These are phyloP conservation scores for Protea cynaroides DNA, from an alignment of 164 flowering plant species.

Conservation along the genomic window DNA sequence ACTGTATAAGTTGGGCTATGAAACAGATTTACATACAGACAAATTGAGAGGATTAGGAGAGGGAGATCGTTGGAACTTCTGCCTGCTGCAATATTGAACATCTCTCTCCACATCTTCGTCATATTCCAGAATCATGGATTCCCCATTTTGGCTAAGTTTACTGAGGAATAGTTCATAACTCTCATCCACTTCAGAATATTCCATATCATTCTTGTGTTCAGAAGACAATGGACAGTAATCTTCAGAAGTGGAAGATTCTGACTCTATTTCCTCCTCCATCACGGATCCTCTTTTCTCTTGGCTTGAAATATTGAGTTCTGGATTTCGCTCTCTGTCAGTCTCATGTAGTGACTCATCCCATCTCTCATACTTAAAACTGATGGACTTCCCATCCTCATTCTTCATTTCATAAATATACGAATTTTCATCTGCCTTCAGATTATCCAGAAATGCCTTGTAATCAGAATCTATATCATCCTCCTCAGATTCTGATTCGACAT, in stretches of 20 bases:
- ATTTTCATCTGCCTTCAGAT: slow-evolving; percentile 25
- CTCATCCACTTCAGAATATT: slow-evolving; percentile 16
- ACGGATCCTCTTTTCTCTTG: background rate
- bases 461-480: slow-evolving; percentile 16
- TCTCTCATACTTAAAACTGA: slow-evolving; percentile 18
- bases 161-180: slow-evolving; percentile 19
- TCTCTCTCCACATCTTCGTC: slow-evolving; percentile 11
- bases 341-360: slow-evolving; percentile 7
- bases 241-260: background rate
- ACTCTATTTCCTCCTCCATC: slow-evolving; percentile 2
- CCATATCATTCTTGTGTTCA: slow-evolving; percentile 1
- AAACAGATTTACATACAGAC: slow-evolving; percentile 13
- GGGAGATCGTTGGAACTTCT: slow-evolving; percentile 3
- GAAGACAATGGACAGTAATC: background rate
- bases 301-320: background rate
- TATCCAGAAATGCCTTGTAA: slow-evolving; percentile 23
- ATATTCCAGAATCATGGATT: slow-evolving; percentile 4
- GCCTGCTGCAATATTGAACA: background rate
- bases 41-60: slow-evolving; percentile 4
- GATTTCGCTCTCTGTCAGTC: background rate
- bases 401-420: slow-evolving; percentile 24
- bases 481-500: background rate
- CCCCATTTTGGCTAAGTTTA: slow-evolving; percentile 13
- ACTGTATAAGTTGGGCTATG: background rate
- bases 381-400: slow-evolving; percentile 3